These are phyloP conservation scores for Penicillium olsonii DNA, from an alignment of 2,329 filamentous ascomycete species.

Conservation along the genomic window DNA sequence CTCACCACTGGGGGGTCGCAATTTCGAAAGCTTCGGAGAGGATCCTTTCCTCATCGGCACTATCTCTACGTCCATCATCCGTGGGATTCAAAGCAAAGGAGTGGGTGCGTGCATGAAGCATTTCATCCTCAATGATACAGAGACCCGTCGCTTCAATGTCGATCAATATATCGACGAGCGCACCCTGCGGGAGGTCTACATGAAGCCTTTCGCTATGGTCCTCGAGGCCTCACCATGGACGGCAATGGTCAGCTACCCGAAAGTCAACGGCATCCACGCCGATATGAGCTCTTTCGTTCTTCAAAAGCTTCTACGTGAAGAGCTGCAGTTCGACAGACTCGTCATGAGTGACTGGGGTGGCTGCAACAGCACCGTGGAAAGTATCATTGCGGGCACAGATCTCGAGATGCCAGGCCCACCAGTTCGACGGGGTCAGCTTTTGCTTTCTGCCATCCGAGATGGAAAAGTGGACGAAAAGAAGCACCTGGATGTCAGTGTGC, in stretches of 20 bases:
- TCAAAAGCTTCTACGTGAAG: conserved; percentile 30
- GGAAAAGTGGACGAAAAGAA: conserved; percentile 22
- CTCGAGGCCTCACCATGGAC: conserved; percentile 54
- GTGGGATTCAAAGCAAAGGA: conserved; percentile 67
- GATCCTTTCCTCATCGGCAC: conserved; percentile 27
- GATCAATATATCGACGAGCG: conserved; percentile 43
- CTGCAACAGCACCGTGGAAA: conserved; percentile 21
- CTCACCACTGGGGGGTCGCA: conserved; percentile 44
- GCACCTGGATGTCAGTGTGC: conserved; percentile 28
- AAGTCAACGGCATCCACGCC: conserved; percentile 48
- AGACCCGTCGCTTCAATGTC: conserved; percentile 33
- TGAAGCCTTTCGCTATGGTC: conserved; percentile 61
- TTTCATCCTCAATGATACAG: conserved; percentile 38
- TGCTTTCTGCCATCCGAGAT: conserved; percentile 27
- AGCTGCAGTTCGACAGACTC: conserved; percentile 37
- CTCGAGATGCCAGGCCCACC: conserved; percentile 30
- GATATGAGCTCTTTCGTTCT: conserved; percentile 30
- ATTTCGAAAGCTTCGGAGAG: conserved; percentile 31
- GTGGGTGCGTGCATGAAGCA: conserved; percentile 73
- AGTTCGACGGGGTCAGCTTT: conserved; percentile 36
- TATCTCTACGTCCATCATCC: conserved; percentile 46
- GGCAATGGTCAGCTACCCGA: conserved; percentile 58
- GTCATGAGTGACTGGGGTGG: conserved; percentile 38
- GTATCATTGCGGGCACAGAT: conserved; percentile 27
- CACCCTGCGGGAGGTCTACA: conserved; percentile 59